Percentiles rank a stretch among this genome's conserved stretches.
phyloP scores from a whole-genome alignment of 176 grass and related monocot species.

The Coix lacrymajobi region DNA sequence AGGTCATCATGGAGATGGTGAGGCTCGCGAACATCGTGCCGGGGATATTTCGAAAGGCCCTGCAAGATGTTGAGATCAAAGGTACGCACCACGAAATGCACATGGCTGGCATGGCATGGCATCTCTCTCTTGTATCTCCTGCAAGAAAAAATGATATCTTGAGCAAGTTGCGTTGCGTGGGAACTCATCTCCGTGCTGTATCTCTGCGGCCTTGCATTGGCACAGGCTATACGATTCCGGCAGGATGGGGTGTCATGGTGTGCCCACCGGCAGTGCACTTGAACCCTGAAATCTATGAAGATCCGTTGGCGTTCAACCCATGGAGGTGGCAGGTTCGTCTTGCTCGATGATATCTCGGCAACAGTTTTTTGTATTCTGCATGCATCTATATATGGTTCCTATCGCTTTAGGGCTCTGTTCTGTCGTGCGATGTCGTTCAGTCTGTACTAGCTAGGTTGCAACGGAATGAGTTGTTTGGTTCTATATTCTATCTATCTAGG shows the following conservation, averaged over 20 bases:
- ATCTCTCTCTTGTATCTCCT: neutral
- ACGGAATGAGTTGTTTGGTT: constrained; percentile 4
- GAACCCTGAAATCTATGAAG: constrained; percentile 76
- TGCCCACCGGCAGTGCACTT: constrained; percentile 79
- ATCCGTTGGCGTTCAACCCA: constrained; percentile 75
- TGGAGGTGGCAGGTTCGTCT: constrained; percentile 78
- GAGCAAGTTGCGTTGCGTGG: neutral
- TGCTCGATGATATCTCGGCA: constrained; percentile 1
- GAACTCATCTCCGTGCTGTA: constrained; percentile 16
- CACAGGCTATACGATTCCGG: constrained; percentile 80
- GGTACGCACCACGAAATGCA: constrained; percentile 33
- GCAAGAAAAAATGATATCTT: neutral
- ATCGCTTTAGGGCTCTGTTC: neutral
- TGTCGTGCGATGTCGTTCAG: neutral
- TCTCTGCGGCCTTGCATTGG: neutral
- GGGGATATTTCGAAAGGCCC: constrained; percentile 65
- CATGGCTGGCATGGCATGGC: neutral
- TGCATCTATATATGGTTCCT: neutral
- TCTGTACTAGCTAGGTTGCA: neutral
- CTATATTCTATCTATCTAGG: neutral
- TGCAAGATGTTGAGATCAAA: constrained; percentile 74
- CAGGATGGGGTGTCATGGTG: constrained; percentile 87
- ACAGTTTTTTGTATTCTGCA: neutral
- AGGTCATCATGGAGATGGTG: constrained; percentile 71
- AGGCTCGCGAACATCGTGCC: constrained; percentile 85